Percentiles rank a stretch among this genome's conserved stretches.
Conservation (phyloP, 2,329 filamentous ascomycete genomes). For the Epichloe coenophiala region DNA sequence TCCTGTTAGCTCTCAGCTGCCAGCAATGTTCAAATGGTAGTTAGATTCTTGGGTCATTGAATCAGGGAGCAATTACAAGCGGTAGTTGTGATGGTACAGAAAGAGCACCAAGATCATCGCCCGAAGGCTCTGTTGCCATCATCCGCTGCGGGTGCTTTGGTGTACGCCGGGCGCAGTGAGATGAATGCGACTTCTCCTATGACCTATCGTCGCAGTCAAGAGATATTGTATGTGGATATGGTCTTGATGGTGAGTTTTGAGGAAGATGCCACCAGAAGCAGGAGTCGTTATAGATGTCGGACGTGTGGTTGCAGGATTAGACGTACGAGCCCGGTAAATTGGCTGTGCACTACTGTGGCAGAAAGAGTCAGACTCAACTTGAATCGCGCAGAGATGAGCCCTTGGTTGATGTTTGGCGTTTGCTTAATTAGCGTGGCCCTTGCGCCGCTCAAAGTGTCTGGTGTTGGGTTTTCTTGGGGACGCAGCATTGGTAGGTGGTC, state of each 20-base stretch:
- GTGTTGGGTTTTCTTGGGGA: constrained; percentile 2
- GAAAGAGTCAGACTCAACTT: neutral
- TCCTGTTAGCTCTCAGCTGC: neutral
- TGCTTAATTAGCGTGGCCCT: neutral
- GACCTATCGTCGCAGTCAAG: constrained; percentile 9
- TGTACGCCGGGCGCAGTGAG: constrained; percentile 18
- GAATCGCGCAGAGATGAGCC: neutral
- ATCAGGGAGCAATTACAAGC: constrained; percentile 22
- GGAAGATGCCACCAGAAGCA: neutral
- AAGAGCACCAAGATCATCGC: constrained; percentile 40
- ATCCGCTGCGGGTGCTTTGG: constrained; percentile 29
- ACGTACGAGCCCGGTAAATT: neutral
- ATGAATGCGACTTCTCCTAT: constrained; percentile 7
- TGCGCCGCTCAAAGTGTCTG: neutral
- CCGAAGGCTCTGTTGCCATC: constrained; percentile 50
- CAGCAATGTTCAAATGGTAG: neutral
- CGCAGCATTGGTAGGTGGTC: constrained; percentile 12
- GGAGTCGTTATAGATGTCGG: neutral
- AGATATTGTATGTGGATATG: neutral
- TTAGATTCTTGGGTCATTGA: neutral
- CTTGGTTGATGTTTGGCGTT: neutral
- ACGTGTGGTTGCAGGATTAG: neutral
- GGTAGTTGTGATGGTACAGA: constrained; percentile 32
- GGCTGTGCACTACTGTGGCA: neutral
- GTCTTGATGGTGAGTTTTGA: neutral